Base-by-base conservation (phyloP, 2,329 filamentous ascomycete species). In the Pseudopithomyces maydicus region DNA sequence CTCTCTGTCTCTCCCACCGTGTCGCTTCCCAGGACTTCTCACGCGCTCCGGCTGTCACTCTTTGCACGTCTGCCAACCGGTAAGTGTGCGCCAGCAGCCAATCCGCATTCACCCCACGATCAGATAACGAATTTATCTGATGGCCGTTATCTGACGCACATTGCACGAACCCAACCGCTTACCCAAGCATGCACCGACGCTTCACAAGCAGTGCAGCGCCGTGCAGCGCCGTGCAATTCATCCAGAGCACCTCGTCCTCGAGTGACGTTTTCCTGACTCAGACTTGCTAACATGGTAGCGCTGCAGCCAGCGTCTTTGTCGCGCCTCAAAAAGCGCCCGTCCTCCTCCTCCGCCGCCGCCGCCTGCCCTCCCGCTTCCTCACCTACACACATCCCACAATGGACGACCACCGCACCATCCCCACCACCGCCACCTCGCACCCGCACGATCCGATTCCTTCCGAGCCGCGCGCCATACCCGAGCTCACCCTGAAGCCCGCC, bases 361-460 rank as follows among this genome's bases (percentile, higher is more conserved):
- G 43, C 44, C 60, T 52, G 32, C 55, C 38, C 56, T 61, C 41
- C 47, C 61, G 58, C 55, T 56, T 56, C 56, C 68, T 70, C 66
- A 58, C 69, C 39, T 52, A 63, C 53, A 47, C 67, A 26, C 57
- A 64, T 23, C 57, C 47, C n/a, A 57, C 66, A 46, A 66, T 65
- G 62, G 55, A 61, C 55, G 62, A 67, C 52, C 52, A 61, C 52
- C 64, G 67, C 50, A 70, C 63, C 55, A 75, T 81, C 43, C 79
- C 80, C 32, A 70, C 72, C 54, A 75, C 73, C 38, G 63, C 73
- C 3, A 80, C 78, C 43, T 80, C 79, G 44, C 78, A 81, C 60
- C 79, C 79, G 1, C 60, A 78, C 66, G 77, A 81, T 59, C 79
- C 79, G 1, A 78, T 81, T 17, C 79, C 80, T 42, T 65, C 60